Percentiles rank a stretch among this genome's conserved stretches.
These are phyloP conservation scores for Jackrogersella minutella DNA, from an alignment of 495 filamentous ascomycete species.

Conservation along the genomic window DNA sequence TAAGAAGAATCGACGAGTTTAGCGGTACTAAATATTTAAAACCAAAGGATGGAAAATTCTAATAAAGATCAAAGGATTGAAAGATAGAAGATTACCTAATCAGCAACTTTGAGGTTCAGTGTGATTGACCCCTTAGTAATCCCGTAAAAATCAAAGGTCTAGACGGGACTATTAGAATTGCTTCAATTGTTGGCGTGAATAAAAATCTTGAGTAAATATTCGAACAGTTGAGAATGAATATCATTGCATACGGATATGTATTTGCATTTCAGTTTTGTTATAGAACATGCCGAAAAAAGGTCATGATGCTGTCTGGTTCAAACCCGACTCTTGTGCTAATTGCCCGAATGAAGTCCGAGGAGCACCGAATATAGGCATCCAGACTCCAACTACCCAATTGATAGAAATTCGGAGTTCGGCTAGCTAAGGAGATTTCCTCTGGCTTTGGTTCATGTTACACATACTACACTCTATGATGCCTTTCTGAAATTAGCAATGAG, in stretches of 20 bases:
- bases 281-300: conserved; percentile 1
- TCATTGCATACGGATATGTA: background rate
- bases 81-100: too few species aligned
- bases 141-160: too few species aligned
- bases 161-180: background rate
- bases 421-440: background rate
- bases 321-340: background rate
- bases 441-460: background rate
- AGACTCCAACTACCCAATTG: background rate
- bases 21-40: too few species aligned
- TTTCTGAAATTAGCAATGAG: background rate
- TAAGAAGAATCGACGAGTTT: too few species aligned
- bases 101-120: too few species aligned
- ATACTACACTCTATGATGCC: background rate
- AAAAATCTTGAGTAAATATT: background rate
- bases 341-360: conserved; percentile 29
- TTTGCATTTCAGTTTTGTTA: background rate
- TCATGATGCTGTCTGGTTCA: background rate
- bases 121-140: too few species aligned
- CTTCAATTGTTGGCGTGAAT: background rate
- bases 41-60: too few species aligned
- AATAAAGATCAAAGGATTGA: too few species aligned
- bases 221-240: background rate
- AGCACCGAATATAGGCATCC: conserved; percentile 12
- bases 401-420: conserved; percentile 26